These are phyloP conservation scores for Coemansia sp. DNA, from an alignment of 192 early-diverging fungal genomes.

Conservation along the genomic window DNA sequence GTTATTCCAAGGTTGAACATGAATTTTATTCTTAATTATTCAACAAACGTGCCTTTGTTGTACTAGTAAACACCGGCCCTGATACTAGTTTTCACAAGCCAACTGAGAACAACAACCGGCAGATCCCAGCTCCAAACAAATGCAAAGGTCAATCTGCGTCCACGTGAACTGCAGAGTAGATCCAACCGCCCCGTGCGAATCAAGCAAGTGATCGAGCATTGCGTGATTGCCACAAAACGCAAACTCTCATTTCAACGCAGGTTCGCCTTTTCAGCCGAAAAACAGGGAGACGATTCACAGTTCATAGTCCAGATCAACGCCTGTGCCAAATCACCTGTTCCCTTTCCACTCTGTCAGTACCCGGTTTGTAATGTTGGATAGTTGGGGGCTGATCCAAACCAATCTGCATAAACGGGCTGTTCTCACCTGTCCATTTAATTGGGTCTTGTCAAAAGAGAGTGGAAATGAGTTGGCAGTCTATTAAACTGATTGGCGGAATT, in stretches of 20 bases:
- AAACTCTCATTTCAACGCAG: not conserved
- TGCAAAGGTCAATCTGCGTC: too few relatives aligned
- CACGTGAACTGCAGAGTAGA: too few relatives aligned
- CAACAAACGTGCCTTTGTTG: too few relatives aligned
- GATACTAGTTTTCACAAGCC: too few relatives aligned
- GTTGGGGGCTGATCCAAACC: too few relatives aligned
- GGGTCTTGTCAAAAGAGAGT: not conserved
- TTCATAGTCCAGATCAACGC: not conserved
- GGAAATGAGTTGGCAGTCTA: not conserved
- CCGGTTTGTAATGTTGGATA: too few relatives aligned
- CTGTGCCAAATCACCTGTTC: not conserved
- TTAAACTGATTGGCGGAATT: not conserved
- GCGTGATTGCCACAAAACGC: not conserved
- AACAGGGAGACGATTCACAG: not conserved
- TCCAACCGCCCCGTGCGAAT: too few relatives aligned
- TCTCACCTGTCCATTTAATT: not conserved
- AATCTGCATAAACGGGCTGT: not conserved
- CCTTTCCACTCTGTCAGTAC: not conserved
- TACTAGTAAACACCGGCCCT: too few relatives aligned
- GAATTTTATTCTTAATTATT: too few relatives aligned
- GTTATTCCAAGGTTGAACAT: too few relatives aligned
- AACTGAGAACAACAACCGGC: too few relatives aligned
- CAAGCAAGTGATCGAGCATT: not conserved
- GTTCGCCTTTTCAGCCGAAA: not conserved
- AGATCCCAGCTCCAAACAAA: too few relatives aligned